Evolutionary conservation across 257 asterid species (phyloP).

Genomic region (Dorcoceras hygrometricum): DNA sequence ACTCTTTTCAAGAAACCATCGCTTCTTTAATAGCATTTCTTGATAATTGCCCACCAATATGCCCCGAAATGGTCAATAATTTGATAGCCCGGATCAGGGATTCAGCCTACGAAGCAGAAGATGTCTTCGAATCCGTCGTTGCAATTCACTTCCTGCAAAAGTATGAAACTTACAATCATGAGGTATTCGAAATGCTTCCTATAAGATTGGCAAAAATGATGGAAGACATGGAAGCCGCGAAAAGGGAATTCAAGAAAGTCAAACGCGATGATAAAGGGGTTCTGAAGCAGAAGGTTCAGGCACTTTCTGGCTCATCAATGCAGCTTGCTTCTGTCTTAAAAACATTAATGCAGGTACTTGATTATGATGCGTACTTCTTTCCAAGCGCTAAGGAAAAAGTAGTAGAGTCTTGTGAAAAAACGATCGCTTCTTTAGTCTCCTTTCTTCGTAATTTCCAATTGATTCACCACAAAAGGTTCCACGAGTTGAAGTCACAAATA

Average conservation of each 20-base stretch:
- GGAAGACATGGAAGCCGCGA: not conserved
- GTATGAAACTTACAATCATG: no score
- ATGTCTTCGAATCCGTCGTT: no score
- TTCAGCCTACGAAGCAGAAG: no score
- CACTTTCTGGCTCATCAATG: not conserved
- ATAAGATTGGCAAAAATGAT: not conserved
- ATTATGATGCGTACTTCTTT: not conserved
- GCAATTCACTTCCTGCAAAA: no score
- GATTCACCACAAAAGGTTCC: not conserved
- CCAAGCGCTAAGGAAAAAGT: not conserved
- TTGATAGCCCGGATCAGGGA: no score
- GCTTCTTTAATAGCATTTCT: no score
- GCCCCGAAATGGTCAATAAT: no score
- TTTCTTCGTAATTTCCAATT: not conserved
- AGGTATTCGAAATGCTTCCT: no score
- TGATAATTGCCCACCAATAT: no score
- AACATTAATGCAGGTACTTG: not conserved
- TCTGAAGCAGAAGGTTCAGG: not conserved
- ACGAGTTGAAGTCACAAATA: not conserved
- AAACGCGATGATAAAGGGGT: not conserved
- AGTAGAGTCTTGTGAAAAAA: not conserved
- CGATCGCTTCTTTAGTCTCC: not conserved
- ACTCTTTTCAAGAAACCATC: no score
- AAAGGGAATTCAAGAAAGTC: not conserved
- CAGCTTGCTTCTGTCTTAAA: not conserved